Conservation (phyloP, 306 rosid genomes). For the Prunus armeniaca region DNA sequence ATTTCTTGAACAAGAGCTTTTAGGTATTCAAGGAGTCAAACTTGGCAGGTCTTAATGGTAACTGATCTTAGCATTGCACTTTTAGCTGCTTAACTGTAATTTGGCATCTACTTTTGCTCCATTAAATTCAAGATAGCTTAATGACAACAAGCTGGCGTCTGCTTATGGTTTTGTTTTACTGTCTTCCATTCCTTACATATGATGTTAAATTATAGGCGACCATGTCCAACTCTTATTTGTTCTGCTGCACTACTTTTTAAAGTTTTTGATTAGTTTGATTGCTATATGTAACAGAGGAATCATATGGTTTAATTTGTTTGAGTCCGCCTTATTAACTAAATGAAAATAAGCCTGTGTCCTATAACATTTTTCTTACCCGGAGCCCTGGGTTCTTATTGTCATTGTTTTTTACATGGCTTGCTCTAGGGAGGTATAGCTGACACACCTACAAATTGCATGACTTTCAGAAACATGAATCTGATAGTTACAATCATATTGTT, state of each 20-base stretch:
- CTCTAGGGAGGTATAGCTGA: not conserved
- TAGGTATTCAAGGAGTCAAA: constrained; percentile 37
- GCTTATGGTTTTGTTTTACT: constrained; percentile 28
- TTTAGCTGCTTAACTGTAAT: constrained; percentile 24
- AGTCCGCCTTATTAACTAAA: not conserved
- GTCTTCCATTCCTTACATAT: constrained; percentile 15
- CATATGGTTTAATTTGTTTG: not conserved
- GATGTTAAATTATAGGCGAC: constrained; percentile 9
- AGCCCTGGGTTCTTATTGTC: not conserved
- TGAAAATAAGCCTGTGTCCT: not conserved
- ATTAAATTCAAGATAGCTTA: constrained; percentile 32
- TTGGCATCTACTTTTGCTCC: constrained; percentile 17
- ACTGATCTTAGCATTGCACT: constrained; percentile 29
- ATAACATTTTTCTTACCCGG: not conserved
- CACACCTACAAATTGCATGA: not conserved
- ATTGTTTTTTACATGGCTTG: not conserved
- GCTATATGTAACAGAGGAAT: not conserved
- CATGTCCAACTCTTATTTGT: constrained; percentile 14
- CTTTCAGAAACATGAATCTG: not conserved
- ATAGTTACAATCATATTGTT: not conserved
- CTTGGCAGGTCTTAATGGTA: constrained; percentile 40
- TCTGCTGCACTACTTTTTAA: not conserved
- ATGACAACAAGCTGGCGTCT: constrained; percentile 18
- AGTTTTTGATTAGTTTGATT: constrained; percentile 12
- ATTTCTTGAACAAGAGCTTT: constrained; percentile 17